phyloP scores from a whole-genome alignment of 352 stramenopile genomes.

The Phytophthora capsici region DNA sequence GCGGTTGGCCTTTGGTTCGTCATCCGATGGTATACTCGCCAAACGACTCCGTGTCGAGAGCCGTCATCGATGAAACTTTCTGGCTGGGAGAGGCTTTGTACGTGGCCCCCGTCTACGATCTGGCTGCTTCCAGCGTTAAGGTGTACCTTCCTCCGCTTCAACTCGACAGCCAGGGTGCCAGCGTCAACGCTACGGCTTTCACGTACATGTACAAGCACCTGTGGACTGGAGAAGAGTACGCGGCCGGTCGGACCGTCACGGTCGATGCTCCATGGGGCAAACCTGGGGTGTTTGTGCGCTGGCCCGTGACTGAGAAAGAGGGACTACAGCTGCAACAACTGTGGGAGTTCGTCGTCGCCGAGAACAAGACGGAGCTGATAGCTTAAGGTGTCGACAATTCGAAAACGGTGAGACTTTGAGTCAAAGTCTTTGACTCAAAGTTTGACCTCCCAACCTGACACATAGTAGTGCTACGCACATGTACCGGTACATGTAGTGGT shows the following conservation, averaged over 20 bases:
- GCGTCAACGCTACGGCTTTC: slow-evolving; percentile 22
- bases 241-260: slow-evolving; percentile 23
- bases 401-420: too few relatives aligned
- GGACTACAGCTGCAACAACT: slow-evolving; percentile 30
- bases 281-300: slow-evolving; percentile 34
- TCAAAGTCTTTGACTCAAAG: too few relatives aligned
- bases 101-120: slow-evolving; percentile 36
- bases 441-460: too few relatives aligned
- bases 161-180: slow-evolving; percentile 25
- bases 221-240: slow-evolving; percentile 28
- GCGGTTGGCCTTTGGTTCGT: slow-evolving; percentile 33
- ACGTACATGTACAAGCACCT: slow-evolving; percentile 31
- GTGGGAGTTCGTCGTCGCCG: slow-evolving; percentile 26
- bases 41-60: slow-evolving; percentile 18
- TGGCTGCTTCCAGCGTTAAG: slow-evolving; percentile 23
- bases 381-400: slow-evolving; percentile 11
- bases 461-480: too few relatives aligned
- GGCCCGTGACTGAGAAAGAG: slow-evolving; percentile 32
- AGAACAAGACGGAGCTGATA: slow-evolving; percentile 20
- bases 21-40: slow-evolving; percentile 34
- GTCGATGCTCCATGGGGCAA: slow-evolving; percentile 28
- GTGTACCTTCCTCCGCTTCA: slow-evolving; percentile 37
- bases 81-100: slow-evolving; percentile 37
- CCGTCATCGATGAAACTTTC: slow-evolving; percentile 35
- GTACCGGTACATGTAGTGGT: too few relatives aligned